Evolutionary conservation across 2,329 filamentous ascomycete species (phyloP).

Genomic region (Fusarium sambucinum): DNA sequence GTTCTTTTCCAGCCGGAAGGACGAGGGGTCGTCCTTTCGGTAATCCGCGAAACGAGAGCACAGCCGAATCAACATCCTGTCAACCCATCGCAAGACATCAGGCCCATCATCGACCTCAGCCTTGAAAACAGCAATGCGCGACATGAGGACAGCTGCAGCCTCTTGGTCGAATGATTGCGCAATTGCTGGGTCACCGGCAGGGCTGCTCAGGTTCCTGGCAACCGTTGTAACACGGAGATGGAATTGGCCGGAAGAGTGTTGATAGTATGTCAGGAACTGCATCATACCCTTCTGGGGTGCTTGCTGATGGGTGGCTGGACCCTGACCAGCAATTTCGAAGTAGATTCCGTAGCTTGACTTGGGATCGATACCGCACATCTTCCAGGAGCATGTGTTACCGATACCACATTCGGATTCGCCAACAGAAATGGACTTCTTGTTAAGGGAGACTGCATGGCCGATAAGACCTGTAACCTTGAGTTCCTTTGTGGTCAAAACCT

Average conservation of each 20-base stretch:
- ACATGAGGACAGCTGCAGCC: constrained; percentile 97
- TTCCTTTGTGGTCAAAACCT: constrained; percentile 97
- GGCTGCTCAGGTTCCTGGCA: constrained; percentile 89
- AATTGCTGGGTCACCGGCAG: constrained; percentile 92
- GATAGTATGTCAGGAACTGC: constrained; percentile 98
- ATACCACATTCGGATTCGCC: constrained; percentile 99
- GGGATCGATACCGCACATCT: constrained; percentile 98
- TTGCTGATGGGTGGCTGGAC: constrained; percentile 86
- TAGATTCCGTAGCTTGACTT: constrained; percentile 95
- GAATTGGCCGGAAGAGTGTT: constrained; percentile 95
- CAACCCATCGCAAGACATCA: constrained; percentile 98
- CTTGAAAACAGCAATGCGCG: constrained; percentile 98
- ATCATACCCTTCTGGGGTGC: constrained; percentile 93
- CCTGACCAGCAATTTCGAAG: constrained; percentile 96
- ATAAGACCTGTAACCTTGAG: constrained; percentile 98
- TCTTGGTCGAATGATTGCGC: constrained; percentile 99
- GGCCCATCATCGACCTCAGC: constrained; percentile 98
- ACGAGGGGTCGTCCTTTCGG: constrained; percentile 96
- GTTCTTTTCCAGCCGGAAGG: constrained; percentile 97
- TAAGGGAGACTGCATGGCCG: constrained; percentile 93
- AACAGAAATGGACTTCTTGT: constrained; percentile 97
- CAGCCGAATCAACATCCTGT: constrained; percentile 96
- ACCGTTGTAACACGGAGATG: constrained; percentile 96
- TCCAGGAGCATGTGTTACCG: constrained; percentile 98
- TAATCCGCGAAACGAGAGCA: constrained; percentile 98